phyloP scores from a whole-genome alignment of 768 basidiomycete species.

The Lactarius hengduanensis region DNA sequence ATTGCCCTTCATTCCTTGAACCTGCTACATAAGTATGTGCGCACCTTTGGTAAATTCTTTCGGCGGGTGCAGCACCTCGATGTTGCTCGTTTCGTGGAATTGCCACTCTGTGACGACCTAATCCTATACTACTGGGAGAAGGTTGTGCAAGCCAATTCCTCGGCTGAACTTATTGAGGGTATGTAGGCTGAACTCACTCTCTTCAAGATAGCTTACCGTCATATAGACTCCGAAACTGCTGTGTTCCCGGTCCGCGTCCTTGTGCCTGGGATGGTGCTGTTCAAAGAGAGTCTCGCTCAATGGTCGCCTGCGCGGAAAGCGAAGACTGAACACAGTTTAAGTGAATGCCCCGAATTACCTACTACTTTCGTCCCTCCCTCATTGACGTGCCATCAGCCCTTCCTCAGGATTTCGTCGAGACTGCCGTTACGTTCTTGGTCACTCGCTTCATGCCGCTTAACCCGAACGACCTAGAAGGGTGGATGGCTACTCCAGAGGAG shows the following conservation, averaged over 20 bases:
- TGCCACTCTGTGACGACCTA: conserved; percentile 63
- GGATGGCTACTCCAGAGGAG: conserved; percentile 90
- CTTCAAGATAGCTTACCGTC: conserved; percentile 1
- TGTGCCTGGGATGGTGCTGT: conserved; percentile 82
- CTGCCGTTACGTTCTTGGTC: conserved; percentile 72
- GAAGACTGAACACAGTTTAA: conserved; percentile 57
- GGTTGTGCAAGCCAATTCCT: conserved; percentile 66
- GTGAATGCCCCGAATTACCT: conserved; percentile 38
- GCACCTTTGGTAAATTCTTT: conserved; percentile 78
- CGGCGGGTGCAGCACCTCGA: conserved; percentile 67
- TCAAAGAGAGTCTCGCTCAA: conserved; percentile 77
- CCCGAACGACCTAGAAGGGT: conserved; percentile 73
- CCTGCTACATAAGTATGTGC: conserved; percentile 64
- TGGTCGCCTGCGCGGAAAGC: conserved; percentile 69
- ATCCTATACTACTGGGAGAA: conserved; percentile 82
- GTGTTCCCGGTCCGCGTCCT: conserved; percentile 77
- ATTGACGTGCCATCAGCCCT: conserved; percentile 45
- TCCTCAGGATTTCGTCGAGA: conserved; percentile 67
- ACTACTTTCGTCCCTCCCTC: conserved; percentile 4
- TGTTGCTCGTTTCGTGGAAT: conserved; percentile 53
- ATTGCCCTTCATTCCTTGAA: conserved; percentile 48
- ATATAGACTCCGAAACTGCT: conserved; percentile 57
- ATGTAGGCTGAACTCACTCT: conserved; percentile 3
- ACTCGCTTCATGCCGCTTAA: conserved; percentile 84
- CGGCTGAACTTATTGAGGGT: conserved; percentile 58